Evolutionary conservation across 2,329 filamentous ascomycete species (phyloP).

Genomic region (Fusarium chlamydosporum): DNA sequence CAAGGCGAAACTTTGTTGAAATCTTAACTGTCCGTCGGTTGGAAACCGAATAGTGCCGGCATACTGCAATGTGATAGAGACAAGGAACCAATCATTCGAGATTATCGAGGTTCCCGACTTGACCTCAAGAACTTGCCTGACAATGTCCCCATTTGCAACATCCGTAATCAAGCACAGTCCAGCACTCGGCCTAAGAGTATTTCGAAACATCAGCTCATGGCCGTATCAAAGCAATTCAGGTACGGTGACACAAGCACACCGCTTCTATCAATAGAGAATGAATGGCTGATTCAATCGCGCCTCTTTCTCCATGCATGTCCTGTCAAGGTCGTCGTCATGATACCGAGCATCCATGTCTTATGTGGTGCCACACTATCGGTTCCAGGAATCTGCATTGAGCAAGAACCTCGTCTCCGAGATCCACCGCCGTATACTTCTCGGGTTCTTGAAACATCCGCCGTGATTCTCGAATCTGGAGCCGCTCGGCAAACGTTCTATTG

Average conservation of each 20-base stretch:
- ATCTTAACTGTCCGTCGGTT: not conserved
- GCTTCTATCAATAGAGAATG: slow-evolving; percentile 19
- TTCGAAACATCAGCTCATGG: slow-evolving; percentile 37
- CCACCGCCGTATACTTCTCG: slow-evolving; percentile 4
- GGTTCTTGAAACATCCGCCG: not conserved
- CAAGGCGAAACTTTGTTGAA: slow-evolving; percentile 4
- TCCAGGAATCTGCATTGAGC: slow-evolving; percentile 17
- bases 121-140: slow-evolving; percentile 17
- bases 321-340: slow-evolving; percentile 9
- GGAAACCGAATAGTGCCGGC: not conserved
- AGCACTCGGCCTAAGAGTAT: slow-evolving; percentile 33
- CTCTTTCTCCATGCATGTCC: slow-evolving; percentile 14
- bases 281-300: slow-evolving; percentile 11
- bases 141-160: slow-evolving; percentile 12
- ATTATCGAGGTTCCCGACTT: slow-evolving; percentile 4
- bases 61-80: slow-evolving; percentile 2
- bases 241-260: slow-evolving; percentile 29
- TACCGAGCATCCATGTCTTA: slow-evolving; percentile 25
- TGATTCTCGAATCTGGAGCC: not conserved
- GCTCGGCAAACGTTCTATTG: not conserved
- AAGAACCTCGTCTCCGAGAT: not conserved
- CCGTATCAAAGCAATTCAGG: slow-evolving; percentile 4
- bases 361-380: slow-evolving; percentile 38
- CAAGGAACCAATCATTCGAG: slow-evolving; percentile 17
- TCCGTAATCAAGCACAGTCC: slow-evolving; percentile 43